A percentile compares a stretch with the other conserved stretches of the same genome.
These are phyloP conservation scores for Coniosporium tulheliwenetii DNA, from an alignment of 2,329 filamentous ascomycete genomes.

Conservation along the genomic window DNA sequence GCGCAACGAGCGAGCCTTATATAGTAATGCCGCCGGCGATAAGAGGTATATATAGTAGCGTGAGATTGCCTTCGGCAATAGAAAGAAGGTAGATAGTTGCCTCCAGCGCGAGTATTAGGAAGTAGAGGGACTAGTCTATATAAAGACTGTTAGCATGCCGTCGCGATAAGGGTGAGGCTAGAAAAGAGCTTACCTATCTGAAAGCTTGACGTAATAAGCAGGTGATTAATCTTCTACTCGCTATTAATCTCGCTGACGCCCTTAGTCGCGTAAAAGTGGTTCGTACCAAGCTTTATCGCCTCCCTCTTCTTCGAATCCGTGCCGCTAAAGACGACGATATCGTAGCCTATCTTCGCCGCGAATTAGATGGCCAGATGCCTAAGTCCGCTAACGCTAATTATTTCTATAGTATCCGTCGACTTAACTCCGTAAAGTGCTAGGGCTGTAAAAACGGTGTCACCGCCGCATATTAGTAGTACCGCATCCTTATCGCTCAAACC, in stretches of 20 bases:
- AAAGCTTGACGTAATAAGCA: slow-evolving; percentile 28
- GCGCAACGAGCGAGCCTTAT: slow-evolving; percentile 47
- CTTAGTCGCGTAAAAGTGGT: slow-evolving; percentile 46
- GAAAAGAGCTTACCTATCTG: slow-evolving; percentile 17
- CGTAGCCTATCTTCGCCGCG: slow-evolving; percentile 60
- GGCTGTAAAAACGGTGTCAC: slow-evolving; percentile 34
- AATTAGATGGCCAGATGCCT: slow-evolving; percentile 68
- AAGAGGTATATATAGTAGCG: slow-evolving; percentile 38
- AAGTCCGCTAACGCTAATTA: slow-evolving; percentile 49
- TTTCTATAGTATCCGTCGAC: slow-evolving; percentile 41
- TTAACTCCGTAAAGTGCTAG: slow-evolving; percentile 27
- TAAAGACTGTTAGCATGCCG: slow-evolving; percentile 4
- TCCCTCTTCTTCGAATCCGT: slow-evolving; percentile 54
- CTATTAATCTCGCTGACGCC: slow-evolving; percentile 26
- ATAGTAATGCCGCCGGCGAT: slow-evolving; percentile 42
- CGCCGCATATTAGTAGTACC: slow-evolving; percentile 34
- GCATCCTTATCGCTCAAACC: slow-evolving; percentile 27
- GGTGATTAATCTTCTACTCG: slow-evolving; percentile 15
- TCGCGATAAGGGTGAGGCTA: no score
- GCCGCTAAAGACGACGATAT: slow-evolving; percentile 51
- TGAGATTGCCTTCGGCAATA: slow-evolving; percentile 32
- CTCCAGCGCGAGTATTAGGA: slow-evolving; percentile 32
- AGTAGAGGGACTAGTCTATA: slow-evolving; percentile 27
- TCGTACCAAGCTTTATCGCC: slow-evolving; percentile 44
- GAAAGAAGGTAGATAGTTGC: slow-evolving; percentile 38